A percentile compares a stretch with the other conserved stretches of the same genome.
phyloP scores from a whole-genome alignment of 1,284 basidiomycete species.

The Porodaedalea pini region DNA sequence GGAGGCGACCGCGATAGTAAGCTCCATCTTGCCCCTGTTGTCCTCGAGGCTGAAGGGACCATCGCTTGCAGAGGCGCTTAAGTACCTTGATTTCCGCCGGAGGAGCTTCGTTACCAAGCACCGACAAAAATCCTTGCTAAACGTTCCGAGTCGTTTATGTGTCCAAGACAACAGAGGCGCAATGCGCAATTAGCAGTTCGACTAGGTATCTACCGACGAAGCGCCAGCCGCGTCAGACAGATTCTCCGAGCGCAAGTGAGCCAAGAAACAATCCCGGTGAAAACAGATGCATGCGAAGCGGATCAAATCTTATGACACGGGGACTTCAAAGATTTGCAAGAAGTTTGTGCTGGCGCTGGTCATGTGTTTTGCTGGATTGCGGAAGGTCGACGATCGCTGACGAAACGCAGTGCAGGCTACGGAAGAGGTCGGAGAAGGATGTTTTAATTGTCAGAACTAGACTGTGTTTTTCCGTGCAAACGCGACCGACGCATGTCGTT shows the following conservation, averaged over 20 bases:
- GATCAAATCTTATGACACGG: background rate
- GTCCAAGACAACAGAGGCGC: background rate
- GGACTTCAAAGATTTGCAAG: background rate
- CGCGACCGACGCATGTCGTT: background rate
- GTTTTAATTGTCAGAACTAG: too few species aligned
- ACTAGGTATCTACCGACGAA: background rate
- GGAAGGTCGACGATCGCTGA: background rate
- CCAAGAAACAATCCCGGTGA: background rate
- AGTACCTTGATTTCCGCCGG: background rate
- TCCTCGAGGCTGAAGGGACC: background rate
- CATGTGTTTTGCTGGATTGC: background rate
- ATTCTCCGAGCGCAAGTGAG: background rate
- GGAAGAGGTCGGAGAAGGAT: background rate
- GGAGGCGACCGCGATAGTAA: slow-evolving; percentile 18
- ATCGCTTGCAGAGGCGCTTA: background rate
- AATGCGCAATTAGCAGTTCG: background rate
- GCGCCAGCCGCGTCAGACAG: background rate
- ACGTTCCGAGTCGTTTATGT: too few species aligned
- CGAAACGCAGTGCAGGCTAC: background rate
- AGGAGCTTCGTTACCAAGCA: background rate
- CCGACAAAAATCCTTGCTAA: slow-evolving; percentile 1
- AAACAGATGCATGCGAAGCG: too few species aligned
- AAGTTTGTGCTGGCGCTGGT: background rate
- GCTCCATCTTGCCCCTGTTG: slow-evolving; percentile 7
- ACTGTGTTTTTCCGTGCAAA: background rate